Evolutionary conservation across 2,329 filamentous ascomycete genomes (phyloP).

Genomic region (Arachnomyces sp.): DNA sequence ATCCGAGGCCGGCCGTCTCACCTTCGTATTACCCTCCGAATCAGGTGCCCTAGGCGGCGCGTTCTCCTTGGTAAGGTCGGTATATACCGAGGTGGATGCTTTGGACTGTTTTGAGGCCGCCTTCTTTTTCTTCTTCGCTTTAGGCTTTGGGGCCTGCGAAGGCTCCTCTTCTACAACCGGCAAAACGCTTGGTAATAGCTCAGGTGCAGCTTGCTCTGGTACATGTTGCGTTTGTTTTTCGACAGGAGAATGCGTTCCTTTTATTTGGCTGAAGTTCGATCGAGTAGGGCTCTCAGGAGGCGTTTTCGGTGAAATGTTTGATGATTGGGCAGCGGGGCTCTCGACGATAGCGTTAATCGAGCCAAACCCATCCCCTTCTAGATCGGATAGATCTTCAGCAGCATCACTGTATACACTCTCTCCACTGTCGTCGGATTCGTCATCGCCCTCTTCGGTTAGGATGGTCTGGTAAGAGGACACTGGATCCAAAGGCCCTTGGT

Average conservation of each 20-base stretch:
- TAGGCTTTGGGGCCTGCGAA: slow-evolving; percentile 6
- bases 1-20: no score
- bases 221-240: slow-evolving; percentile 17
- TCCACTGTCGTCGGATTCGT: slow-evolving; percentile 29
- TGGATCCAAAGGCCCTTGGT: no score
- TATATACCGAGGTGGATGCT: neutral
- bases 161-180: slow-evolving; percentile 1
- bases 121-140: slow-evolving; percentile 12
- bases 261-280: neutral
- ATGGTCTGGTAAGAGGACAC: no score
- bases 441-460: slow-evolving; percentile 11
- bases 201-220: neutral
- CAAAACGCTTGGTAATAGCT: neutral
- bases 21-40: no score
- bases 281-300: slow-evolving; percentile 14
- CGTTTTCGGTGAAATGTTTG: neutral
- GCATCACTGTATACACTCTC: slow-evolving; percentile 44
- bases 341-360: slow-evolving; percentile 45
- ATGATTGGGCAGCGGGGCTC: slow-evolving; percentile 15
- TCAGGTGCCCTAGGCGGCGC: no score
- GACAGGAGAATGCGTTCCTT: slow-evolving; percentile 8
- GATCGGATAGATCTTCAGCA: slow-evolving; percentile 28
- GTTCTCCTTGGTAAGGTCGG: no score
- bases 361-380: slow-evolving; percentile 39
- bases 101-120: slow-evolving; percentile 1